Evolutionary conservation across 192 early-diverging fungal species (phyloP), one percentile per base, ranked within the genome.

Genomic region (Umbelopsis isabellina): DNA sequence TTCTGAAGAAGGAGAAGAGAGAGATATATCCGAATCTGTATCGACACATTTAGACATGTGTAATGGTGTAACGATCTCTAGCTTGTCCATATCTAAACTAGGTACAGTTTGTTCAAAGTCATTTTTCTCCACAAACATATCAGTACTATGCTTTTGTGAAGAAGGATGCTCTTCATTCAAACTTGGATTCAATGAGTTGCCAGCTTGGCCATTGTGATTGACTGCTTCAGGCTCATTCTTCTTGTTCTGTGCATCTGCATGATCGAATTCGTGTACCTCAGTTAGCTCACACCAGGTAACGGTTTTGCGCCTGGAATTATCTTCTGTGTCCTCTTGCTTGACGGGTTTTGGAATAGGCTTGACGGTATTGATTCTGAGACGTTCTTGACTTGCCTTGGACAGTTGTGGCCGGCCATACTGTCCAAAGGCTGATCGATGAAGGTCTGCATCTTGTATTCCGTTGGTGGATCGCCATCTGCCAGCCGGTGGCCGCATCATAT

Each of bases 241-340:
- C 13, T 61, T 33, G 7, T 0, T 61, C 3, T 61, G 55, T 16
- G 11, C 4, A 18, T 35, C 55, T 18, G 55, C 27, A 35, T 61
- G 27, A 18, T 16, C 55, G 37, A 61, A 61, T 16, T 61, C 55
- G n/a, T 61, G 55, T 7, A 61, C 55, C 27, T 61, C 55, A 13
- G 55, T 61, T n/a, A 16, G 30, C 3, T 61, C 55, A n/a, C 55
- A 61, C 55, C 55, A 61, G 7, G 55, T 61, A 2, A 61, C 55
- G 27, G 55, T 61, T 61, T 61, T 61, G 12, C 55, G 55, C 12
- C 55, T 22, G 0, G 55, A 35, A 18, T 18, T 61, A 3, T 61
- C 55, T 35, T 61, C 55, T 35, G 55, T 61, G 18, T 61, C 55
- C 25, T 61, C 55, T 61, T 61, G 55, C 18, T 61, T 61, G 27